Base-by-base conservation (phyloP, 1,139 yeast species). In the Zhuliangozyma parablackwelliae region DNA sequence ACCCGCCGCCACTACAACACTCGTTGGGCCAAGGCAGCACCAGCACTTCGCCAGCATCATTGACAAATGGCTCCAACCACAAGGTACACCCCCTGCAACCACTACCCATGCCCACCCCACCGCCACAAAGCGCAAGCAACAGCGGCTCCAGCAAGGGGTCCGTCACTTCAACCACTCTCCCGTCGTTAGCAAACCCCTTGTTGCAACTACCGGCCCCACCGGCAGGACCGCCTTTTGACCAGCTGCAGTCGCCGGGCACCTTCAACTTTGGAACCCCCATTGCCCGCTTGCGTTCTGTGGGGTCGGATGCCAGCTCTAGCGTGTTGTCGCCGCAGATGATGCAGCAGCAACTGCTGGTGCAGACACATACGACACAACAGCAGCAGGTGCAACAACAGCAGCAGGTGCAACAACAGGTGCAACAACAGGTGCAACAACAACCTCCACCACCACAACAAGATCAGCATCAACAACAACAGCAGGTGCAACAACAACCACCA, bases 171-270 rank as follows among this genome's bases (percentile, higher is more conserved):
- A 30, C 33, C 27, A 21, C 7, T 4, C 13, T 6, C 23, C 6
- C 7, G 23, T 21, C 23, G 23, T 7, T 21, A 6, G 7, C 23
- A 6, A 21, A 21, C 7, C 6, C 7, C 24, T 26, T 29, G 26
- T 13, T 41, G 8, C 44, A 42, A 7, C 34, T 41, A 21, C 44
- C 44, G 10, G 42, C 38, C n/a, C 43, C 38, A 5, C 41, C 44
- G 4, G 27, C 45, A 2, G 41, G 33, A 7, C 40, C 39, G 12
- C 13, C 32, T 2, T 31, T 21, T 21, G 33, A 29, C 10, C 37
- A 35, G n/a, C 26, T 16, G 20, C 24, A 37, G 7, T 35, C 23
- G 23, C 23, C 23, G 7, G 6, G 7, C 7, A 6, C 7, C 6
- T 21, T 21, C 23, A 21, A 21, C 23, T 21, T 6, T 21, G 7